phyloP scores from a whole-genome alignment of 139 green algal species.

The Ettlia oleoabundans region DNA sequence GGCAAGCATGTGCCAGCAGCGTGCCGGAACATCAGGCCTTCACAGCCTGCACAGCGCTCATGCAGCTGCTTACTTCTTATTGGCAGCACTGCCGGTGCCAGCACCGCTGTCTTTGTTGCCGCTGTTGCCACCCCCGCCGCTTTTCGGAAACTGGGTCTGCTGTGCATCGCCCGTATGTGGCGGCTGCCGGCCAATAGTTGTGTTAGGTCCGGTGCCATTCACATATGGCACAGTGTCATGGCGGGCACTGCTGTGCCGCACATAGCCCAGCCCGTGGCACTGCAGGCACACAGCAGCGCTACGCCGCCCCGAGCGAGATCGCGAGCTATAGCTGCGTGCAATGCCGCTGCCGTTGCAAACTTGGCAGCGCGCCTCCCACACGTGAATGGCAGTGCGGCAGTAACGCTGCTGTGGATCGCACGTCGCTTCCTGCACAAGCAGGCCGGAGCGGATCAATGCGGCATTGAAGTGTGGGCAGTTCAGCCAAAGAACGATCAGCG shows the following conservation, averaged over 20 bases:
- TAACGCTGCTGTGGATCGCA: background rate
- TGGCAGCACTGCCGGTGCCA: no score
- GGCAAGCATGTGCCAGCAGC: no score
- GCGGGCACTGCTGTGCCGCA: constrained; percentile 25
- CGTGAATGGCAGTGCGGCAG: constrained; percentile 28
- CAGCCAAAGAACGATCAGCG: background rate
- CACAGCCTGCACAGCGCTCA: background rate
- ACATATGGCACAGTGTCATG: constrained; percentile 2
- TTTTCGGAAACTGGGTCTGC: no score
- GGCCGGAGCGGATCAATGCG: no score
- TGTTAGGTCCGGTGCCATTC: constrained; percentile 19
- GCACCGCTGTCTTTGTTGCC: no score
- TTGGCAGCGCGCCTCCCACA: constrained; percentile 19
- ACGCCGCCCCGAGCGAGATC: background rate
- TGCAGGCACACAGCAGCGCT: background rate
- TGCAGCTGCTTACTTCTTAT: no score
- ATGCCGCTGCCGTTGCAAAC: constrained; percentile 5
- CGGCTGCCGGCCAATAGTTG: constrained; percentile 22
- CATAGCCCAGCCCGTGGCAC: constrained; percentile 26
- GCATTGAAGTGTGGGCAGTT: background rate
- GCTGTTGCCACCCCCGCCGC: no score
- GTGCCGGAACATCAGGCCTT: background rate
- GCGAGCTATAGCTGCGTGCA: background rate
- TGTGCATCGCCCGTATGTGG: no score
- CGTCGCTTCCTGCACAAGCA: background rate